Evolutionary conservation across 2,329 filamentous ascomycete species (phyloP), one percentile per base, ranked within the genome.

Genomic region (Decorospora gaudefroyi): DNA sequence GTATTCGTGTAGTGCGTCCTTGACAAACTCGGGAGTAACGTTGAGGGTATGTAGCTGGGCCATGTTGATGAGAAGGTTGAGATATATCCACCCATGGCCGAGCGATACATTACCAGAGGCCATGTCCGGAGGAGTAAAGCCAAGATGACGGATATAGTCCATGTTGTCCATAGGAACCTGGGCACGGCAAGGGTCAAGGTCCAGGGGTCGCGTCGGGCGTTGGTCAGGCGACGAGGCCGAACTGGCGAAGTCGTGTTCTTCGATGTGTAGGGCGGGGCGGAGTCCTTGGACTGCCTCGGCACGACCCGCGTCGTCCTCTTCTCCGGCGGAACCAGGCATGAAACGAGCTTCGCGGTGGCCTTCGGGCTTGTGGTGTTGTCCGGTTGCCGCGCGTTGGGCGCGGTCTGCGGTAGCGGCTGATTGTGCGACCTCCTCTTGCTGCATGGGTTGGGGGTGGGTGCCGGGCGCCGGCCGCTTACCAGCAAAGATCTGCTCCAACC

Each of bases 21-120:
- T 84, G 26, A 93, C 83, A 58, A 92, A 92, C 18, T 86, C 83
- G 0, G 85, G 78, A 0, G 89, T 90, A 1, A 95, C 88, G 46
- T 90, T 91, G 55, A 93, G 78, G 0, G 90, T 92, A 59, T 95
- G 89, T 12, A 95, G 73, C 69, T 95, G 89, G 0, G 90, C 89
- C 75, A 95, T 80, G 61, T 86, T 90, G 63, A 85, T 84, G 1
- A 95, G 76, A 1, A 95, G 72, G 56, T 93, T 93, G 5, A 93
- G 72, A 57, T 91, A 92, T 0, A 92, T 83, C 88, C 88, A 93
- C 4, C 87, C 87, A 17, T 90, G 83, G 41, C 86, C 84, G 0
- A 83, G 78, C 8, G 83, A 79, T 37, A 83, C 77, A 1, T 73
- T 59, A 12, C 71, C 73, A 11, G 74, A 72, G 2, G 74, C 71